Base-by-base conservation (phyloP, 768 basidiomycete species). In the Phallus indusiatus region DNA sequence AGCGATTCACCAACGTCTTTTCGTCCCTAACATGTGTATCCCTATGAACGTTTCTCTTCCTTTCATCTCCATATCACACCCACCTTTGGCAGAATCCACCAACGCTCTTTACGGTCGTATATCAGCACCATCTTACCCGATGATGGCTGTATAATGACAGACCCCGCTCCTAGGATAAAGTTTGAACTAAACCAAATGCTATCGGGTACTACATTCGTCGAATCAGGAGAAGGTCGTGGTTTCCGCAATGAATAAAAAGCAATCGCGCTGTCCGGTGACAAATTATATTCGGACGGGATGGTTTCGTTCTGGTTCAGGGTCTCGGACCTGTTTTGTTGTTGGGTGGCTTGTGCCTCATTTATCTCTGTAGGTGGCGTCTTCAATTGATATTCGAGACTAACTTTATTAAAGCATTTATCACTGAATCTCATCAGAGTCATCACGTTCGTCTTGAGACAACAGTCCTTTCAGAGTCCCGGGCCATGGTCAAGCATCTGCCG, bases 1-100 rank as follows among this genome's bases (percentile, higher is more conserved):
- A 85, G 66, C 2, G 76, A 77, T 71, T 88, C 85, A 6, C 83
- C 83, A 0, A 80, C 63, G 66, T 88, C 85, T 67, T 86, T 88
- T 51, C 85, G 69, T 6, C 85, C 85, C 54, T 76, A 42, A 28
- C 28, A 28, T 7, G 7, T 11, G n/a, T 42, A 42, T 10, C 2
- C 42, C 12, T 42, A 42, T 3, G 28, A 28, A 28, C 28, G 28
- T 7, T 28, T 28, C 28, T 28, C 28, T 28, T 28, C 28, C 28
- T 2, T n/a, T 7, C 4, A 28, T 28, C 28, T 28, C 2, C 28
- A 28, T 28, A 28, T 28, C 28, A 28, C 28, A 54, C n/a, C n/a
- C n/a, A n/a, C 53, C 34, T 54, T 76, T 0, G 85, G 85, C 3
- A 86, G 72, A 66, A 86, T 84, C 76, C 77, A 86, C n/a, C 71